These are phyloP conservation scores for Thraustochytrium striatum DNA, from an alignment of 352 stramenopile species.

Conservation along the genomic window DNA sequence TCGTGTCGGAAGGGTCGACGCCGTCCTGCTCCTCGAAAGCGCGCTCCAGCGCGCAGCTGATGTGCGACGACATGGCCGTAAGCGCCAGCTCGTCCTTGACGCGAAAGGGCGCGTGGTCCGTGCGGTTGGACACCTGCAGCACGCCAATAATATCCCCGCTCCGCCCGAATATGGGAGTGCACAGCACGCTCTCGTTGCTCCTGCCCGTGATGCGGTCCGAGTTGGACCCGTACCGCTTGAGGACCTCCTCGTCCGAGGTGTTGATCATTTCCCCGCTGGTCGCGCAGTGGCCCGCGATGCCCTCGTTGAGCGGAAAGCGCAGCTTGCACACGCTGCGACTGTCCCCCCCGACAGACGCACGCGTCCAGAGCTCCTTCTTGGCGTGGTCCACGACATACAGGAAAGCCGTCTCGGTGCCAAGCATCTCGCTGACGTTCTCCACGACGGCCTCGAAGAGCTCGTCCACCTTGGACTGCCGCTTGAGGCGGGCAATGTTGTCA, in stretches of 20 bases:
- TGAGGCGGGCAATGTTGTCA: slow-evolving; percentile 29
- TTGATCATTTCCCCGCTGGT: slow-evolving; percentile 20
- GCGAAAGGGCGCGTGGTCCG: background rate
- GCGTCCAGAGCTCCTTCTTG: slow-evolving; percentile 27
- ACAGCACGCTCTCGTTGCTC: background rate
- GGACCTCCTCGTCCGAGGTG: background rate
- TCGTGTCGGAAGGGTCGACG: background rate
- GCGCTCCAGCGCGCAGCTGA: slow-evolving; percentile 25
- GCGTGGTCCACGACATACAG: slow-evolving; percentile 42
- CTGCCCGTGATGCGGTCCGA: background rate
- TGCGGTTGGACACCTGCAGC: slow-evolving; percentile 37
- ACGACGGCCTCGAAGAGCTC: slow-evolving; percentile 28
- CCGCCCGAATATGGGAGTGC: slow-evolving; percentile 30
- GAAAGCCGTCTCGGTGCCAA: slow-evolving; percentile 13
- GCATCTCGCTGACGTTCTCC: slow-evolving; percentile 16
- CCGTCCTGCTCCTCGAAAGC: background rate
- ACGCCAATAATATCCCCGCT: slow-evolving; percentile 41
- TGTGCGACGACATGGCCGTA: slow-evolving; percentile 31
- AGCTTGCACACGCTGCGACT: background rate
- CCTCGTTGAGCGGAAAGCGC: background rate
- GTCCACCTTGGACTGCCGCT: slow-evolving; percentile 22
- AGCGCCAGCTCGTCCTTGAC: slow-evolving; percentile 37
- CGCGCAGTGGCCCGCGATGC: slow-evolving; percentile 27
- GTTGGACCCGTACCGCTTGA: background rate
- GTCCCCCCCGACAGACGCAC: background rate